Base-by-base conservation (phyloP, 139 green algal species). In the Diplosphaera chodatii region DNA sequence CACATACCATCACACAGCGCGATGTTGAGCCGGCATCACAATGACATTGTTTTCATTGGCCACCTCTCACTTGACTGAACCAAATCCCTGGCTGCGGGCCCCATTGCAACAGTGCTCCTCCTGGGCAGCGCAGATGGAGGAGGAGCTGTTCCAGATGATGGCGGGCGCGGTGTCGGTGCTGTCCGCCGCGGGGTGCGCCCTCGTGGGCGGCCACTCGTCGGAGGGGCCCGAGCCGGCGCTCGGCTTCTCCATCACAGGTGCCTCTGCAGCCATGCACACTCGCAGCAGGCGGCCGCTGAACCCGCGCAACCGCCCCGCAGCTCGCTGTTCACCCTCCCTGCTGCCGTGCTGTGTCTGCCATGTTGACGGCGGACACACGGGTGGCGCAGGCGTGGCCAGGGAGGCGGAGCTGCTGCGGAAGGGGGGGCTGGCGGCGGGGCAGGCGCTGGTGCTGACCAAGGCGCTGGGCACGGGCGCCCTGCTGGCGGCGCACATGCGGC, bases 391-490 rank as follows among this genome's bases (percentile, higher is more conserved):
- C 32, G 64, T 59, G 3, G 87, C 77, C 16, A 64, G 76, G 4
- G 69, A 87, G 37, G 63, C 21, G 4, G 29, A 29, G 28, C 48
- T 92, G 22, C 74, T 94, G 77, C 62, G 59, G 40, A 94, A 94
- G 76, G 73, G 73, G 1, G 85, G 87, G n/a, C 73, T 95, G 69
- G 27, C 72, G 62, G 41, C 74, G 1, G 90, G 88, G 1, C 80
- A 98, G 56, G 70, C 55, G 1, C 68, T 98, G 32, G 74, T 98
- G 20, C 77, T 98, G 23, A 98, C 93, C n/a, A 98, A 98, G 77
- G 64, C 90, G 1, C 68, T 98, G 3, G 93, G 90, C 32, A 92
- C 86, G 21, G 90, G 90, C 30, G 75, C 78, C 28, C 63, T 97
- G 21, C 70, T 97, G 62, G 90, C 90, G 2, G 91, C 84, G 13